These are phyloP conservation scores for Diutina ranongensis DNA, from an alignment of 1,139 yeast species.

Conservation along the genomic window DNA sequence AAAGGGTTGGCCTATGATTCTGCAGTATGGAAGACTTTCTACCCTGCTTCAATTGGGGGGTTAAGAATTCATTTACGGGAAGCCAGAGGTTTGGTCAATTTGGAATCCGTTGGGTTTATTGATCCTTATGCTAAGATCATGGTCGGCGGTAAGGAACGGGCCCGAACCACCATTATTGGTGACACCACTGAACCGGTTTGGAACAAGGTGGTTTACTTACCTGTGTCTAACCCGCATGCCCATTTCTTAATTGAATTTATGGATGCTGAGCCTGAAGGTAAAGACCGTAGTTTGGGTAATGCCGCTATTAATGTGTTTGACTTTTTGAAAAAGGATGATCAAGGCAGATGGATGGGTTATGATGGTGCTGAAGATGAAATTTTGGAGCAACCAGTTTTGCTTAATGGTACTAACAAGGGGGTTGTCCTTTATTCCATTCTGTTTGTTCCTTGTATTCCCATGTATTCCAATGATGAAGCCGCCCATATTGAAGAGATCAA, in stretches of 20 bases:
- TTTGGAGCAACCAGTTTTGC: slow-evolving; percentile 34
- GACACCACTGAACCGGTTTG: slow-evolving; percentile 45
- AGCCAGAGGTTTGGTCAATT: slow-evolving; percentile 44
- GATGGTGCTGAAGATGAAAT: slow-evolving; percentile 36
- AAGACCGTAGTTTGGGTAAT: slow-evolving; percentile 55
- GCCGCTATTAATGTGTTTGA: slow-evolving; percentile 40
- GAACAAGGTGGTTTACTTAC: slow-evolving; percentile 48
- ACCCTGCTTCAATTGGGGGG: slow-evolving; percentile 54
- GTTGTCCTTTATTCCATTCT: slow-evolving; percentile 44
- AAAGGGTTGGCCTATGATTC: slow-evolving; percentile 52
- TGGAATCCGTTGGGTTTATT: slow-evolving; percentile 56
- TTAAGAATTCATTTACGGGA: slow-evolving; percentile 46
- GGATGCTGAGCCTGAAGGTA: slow-evolving; percentile 55
- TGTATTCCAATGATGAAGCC: slow-evolving; percentile 30
- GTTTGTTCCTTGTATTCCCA: slow-evolving; percentile 53
- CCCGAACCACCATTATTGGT: slow-evolving; percentile 43
- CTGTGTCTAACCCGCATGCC: slow-evolving; percentile 52
- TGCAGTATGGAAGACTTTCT: slow-evolving; percentile 28
- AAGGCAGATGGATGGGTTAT: slow-evolving; percentile 36
- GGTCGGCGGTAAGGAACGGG: slow-evolving; percentile 46
- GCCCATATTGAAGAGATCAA: slow-evolving; percentile 34
- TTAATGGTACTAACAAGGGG: slow-evolving; percentile 37
- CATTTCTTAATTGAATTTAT: slow-evolving; percentile 43
- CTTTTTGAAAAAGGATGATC: slow-evolving; percentile 34
- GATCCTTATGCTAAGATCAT: slow-evolving; percentile 60